phyloP scores from a whole-genome alignment of 345 rosid species.

The Fremontodendron californicum region DNA sequence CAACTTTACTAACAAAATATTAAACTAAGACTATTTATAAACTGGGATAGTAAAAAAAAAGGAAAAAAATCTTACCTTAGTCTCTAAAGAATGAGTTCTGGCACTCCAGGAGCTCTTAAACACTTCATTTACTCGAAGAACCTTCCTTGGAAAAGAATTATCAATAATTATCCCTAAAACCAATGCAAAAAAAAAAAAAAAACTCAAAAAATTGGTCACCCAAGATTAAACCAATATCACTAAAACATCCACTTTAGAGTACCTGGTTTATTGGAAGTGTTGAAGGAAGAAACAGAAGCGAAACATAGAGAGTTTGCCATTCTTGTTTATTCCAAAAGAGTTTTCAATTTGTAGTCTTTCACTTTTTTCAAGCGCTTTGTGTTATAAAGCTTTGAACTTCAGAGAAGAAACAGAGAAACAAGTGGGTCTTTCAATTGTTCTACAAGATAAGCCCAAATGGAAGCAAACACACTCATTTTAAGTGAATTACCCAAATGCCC shows the following conservation, averaged over 20 bases:
- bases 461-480: not conserved
- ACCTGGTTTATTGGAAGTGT: conserved; percentile 42
- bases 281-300: conserved; percentile 34
- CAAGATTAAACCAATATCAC: not conserved
- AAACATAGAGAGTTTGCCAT: conserved; percentile 42
- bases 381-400: conserved; percentile 1
- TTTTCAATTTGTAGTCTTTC: not conserved
- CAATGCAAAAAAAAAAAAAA: not conserved
- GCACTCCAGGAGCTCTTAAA: conserved; percentile 36
- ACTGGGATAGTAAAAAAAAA: conserved; percentile 1
- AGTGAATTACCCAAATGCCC: conserved; percentile 31
- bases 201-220: not conserved
- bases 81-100: conserved; percentile 51
- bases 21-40: not conserved
- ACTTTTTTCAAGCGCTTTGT: not conserved
- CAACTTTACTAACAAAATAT: not conserved
- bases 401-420: not conserved
- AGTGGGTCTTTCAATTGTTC: not conserved
- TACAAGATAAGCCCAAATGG: conserved; percentile 39
- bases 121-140: conserved; percentile 35
- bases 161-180: conserved; percentile 33
- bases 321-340: not conserved
- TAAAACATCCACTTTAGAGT: not conserved
- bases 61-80: conserved; percentile 44
- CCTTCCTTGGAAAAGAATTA: conserved; percentile 38